These are phyloP conservation scores for Pseudopyricularia cyperi DNA, from an alignment of 2,329 filamentous ascomycete species.

Conservation along the genomic window DNA sequence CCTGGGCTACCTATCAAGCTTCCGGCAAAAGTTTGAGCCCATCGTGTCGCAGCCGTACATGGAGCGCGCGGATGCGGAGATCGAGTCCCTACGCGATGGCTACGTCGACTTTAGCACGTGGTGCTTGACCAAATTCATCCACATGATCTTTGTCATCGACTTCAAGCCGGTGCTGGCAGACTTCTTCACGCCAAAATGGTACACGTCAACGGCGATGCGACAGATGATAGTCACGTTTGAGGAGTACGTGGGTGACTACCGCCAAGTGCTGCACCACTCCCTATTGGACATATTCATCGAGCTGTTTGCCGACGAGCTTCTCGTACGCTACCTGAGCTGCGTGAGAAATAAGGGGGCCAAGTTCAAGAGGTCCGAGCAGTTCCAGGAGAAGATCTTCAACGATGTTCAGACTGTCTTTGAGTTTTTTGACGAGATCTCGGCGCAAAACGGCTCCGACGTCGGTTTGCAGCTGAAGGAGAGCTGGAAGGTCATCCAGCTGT, in stretches of 20 bases:
- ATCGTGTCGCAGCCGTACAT: constrained; percentile 72
- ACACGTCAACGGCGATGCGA: constrained; percentile 73
- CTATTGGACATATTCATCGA: constrained; percentile 86
- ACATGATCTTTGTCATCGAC: constrained; percentile 81
- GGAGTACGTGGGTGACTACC: constrained; percentile 86
- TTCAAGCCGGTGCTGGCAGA: constrained; percentile 72
- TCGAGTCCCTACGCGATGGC: constrained; percentile 67
- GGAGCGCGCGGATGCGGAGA: constrained; percentile 58
- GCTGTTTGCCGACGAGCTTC: constrained; percentile 82
- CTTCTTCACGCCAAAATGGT: constrained; percentile 89
- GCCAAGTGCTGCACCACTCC: constrained; percentile 69
- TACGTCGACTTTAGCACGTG: constrained; percentile 93
- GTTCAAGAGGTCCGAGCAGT: constrained; percentile 76
- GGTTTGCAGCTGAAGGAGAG: constrained; percentile 68
- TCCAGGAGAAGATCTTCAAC: constrained; percentile 85
- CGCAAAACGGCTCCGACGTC: constrained; percentile 42
- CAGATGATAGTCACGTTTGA: constrained; percentile 91
- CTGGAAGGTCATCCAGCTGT: constrained; percentile 81
- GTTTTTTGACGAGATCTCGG: constrained; percentile 66
- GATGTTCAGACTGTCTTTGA: constrained; percentile 84
- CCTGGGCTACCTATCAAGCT: constrained; percentile 72
- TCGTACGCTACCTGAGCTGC: constrained; percentile 69
- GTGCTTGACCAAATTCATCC: constrained; percentile 78
- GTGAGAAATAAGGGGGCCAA: constrained; percentile 85
- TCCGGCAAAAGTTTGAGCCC: constrained; percentile 70